Percentiles rank a stretch among this genome's conserved stretches.
Conservation (phyloP, 768 basidiomycete species). For the Tephrocybe rancida region DNA sequence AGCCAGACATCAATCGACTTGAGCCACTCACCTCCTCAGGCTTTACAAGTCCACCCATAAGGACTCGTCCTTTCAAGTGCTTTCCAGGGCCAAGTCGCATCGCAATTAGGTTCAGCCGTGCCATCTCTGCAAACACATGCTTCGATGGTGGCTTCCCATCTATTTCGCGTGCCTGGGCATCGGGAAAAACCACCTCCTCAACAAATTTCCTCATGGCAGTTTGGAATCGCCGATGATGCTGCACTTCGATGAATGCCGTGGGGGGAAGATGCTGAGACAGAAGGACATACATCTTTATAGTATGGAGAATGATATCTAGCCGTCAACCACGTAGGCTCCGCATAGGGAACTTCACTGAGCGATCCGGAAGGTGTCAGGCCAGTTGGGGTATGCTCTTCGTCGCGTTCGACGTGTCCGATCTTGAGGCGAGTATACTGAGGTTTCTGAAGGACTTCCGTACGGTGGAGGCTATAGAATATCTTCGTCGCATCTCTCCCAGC, state of each 20-base stretch:
- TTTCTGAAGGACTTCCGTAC: conserved; percentile 77
- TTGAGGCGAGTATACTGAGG: conserved; percentile 75
- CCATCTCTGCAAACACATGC: conserved; percentile 73
- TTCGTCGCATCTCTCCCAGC: conserved; percentile 89
- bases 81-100: conserved; percentile 90
- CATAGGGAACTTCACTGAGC: conserved; percentile 80
- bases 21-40: conserved; percentile 62
- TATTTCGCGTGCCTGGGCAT: conserved; percentile 65
- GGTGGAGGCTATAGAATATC: conserved; percentile 86
- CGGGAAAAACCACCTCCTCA: conserved; percentile 66
- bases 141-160: conserved; percentile 80
- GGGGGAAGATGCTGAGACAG: conserved; percentile 29
- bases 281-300: conserved; percentile 66
- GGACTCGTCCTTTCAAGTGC: conserved; percentile 74
- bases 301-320: conserved; percentile 69
- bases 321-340: conserved; percentile 83
- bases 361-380: conserved; percentile 47
- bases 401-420: conserved; percentile 70
- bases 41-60: conserved; percentile 74
- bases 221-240: conserved; percentile 65
- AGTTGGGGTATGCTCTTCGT: conserved; percentile 53
- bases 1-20: background rate
- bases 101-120: conserved; percentile 41
- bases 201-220: conserved; percentile 66
- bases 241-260: conserved; percentile 14